Evolutionary conservation across 2,329 filamentous ascomycete species (phyloP), one percentile per base, ranked within the genome.

Genomic region (Orbilia blumenaviensis): DNA sequence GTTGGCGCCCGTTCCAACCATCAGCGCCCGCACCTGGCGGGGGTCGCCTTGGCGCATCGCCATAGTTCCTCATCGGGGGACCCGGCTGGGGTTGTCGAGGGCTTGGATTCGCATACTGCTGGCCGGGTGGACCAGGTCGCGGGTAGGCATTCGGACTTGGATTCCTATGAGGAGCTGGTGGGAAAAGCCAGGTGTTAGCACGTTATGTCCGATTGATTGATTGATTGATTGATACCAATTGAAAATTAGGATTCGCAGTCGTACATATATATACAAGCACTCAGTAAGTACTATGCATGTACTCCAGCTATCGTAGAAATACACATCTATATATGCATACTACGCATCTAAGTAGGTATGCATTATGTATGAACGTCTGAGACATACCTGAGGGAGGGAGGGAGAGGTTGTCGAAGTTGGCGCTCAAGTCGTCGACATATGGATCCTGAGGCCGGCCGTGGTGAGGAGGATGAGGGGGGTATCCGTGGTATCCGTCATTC

Each of bases 301-400:
- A n/a, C n/a, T n/a, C n/a, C n/a, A n/a, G n/a, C n/a, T n/a, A n/a
- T n/a, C n/a, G n/a, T n/a, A n/a, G n/a, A n/a, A n/a, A n/a, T n/a
- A n/a, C n/a, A n/a, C n/a, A n/a, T n/a, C n/a, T n/a, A n/a, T n/a
- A n/a, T n/a, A n/a, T n/a, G n/a, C n/a, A n/a, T n/a, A n/a, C n/a
- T n/a, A n/a, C n/a, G n/a, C n/a, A n/a, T n/a, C n/a, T n/a, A n/a
- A n/a, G n/a, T n/a, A n/a, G n/a, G n/a, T n/a, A n/a, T n/a, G n/a
- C n/a, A n/a, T n/a, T n/a, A n/a, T n/a, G n/a, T n/a, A n/a, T n/a
- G n/a, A n/a, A n/a, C n/a, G n/a, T n/a, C n/a, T n/a, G n/a, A n/a
- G n/a, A n/a, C n/a, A n/a, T 67, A 75, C 71, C 71, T 68, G 71
- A 68, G 27, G 63, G 34, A 29, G 66, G 63, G n/a, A 75, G 34